Base-by-base conservation (phyloP, 176 grass and related monocot species). In the Tuctoria greenei region DNA sequence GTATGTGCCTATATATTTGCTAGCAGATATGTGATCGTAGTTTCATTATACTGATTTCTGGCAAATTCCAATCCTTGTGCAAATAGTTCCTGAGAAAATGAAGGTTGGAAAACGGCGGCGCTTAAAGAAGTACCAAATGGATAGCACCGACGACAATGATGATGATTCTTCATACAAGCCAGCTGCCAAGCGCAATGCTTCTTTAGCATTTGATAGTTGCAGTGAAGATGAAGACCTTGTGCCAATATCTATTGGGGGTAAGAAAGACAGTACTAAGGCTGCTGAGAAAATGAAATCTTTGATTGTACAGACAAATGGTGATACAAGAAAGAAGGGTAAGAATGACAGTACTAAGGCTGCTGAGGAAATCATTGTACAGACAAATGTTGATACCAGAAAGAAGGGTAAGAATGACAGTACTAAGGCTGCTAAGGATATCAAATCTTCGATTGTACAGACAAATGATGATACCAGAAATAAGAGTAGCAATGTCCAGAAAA, bases 191-290 rank as follows among this genome's bases (percentile, higher is more conserved):
- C 54, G 15, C 51, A 88, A 28, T 14, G n/a, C 35, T 77, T 3
- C 7, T 37, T 50, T 70, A 69, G 66, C 79, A 51, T 49, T 85
- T 47, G 88, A 87, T 66, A 94, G 84, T 49, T 79, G 73, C 65
- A 98, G 84, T 72, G 91, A 98, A 79, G 95, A 94, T 79, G 95
- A 97, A 77, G 86, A 92, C 76, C 64, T 72, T 46, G 64, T 80
- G 59, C 89, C 86, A n/a, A 67, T 75, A 59, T 72, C 76, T 39
- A 41, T 73, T 66, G 72, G 75, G 76, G 62, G 26, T 63, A 69
- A 83, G 43, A 86, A 82, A 59, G 79, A 73, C 20, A 79, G 4
- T 47, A n/a, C n/a, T 74, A 57, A 83, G 61, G 54, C 46, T 83
- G 31, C 44, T 5, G 46, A 83, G 14, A 37, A 74, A 75, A 39